phyloP scores from a whole-genome alignment of 2,329 filamentous ascomycete species.

The Aspergillus udagawae region DNA sequence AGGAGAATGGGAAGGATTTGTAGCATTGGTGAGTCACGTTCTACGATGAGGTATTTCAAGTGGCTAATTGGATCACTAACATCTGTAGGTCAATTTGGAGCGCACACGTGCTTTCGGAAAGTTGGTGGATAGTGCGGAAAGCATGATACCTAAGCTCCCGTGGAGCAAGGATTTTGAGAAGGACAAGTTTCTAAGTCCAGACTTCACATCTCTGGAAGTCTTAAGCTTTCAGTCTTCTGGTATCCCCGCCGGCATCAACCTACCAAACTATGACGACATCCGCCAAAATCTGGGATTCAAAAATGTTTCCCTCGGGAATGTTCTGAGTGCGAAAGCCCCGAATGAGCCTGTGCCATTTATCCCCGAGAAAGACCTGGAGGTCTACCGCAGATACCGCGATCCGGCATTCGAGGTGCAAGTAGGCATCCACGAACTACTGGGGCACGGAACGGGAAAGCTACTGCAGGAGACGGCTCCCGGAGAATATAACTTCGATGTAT shows the following conservation, averaged over 20 bases:
- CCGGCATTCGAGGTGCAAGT: slow-evolving; percentile 92
- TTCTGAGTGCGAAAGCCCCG: slow-evolving; percentile 83
- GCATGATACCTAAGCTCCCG: slow-evolving; percentile 81
- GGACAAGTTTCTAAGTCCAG: slow-evolving; percentile 89
- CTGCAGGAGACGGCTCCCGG: slow-evolving; percentile 82
- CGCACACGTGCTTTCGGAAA: slow-evolving; percentile 82
- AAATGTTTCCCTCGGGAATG: slow-evolving; percentile 82
- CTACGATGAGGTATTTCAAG: neutral
- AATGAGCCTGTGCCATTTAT: slow-evolving; percentile 94
- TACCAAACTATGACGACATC: slow-evolving; percentile 57
- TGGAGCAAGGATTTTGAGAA: slow-evolving; percentile 92
- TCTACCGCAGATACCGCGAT: slow-evolving; percentile 81
- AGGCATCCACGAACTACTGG: slow-evolving; percentile 82
- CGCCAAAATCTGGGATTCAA: slow-evolving; percentile 63
- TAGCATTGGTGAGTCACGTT: slow-evolving; percentile 51
- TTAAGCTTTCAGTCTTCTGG: slow-evolving; percentile 69
- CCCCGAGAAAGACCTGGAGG: slow-evolving; percentile 66
- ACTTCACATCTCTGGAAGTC: slow-evolving; percentile 93
- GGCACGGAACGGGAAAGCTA: slow-evolving; percentile 90
- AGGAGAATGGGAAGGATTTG: slow-evolving; percentile 83
- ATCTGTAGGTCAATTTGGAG: slow-evolving; percentile 68
- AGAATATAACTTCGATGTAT: slow-evolving; percentile 80
- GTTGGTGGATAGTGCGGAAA: slow-evolving; percentile 74
- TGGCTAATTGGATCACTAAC: slow-evolving; percentile 29
- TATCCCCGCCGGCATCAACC: slow-evolving; percentile 58